phyloP scores from a whole-genome alignment of 2,329 filamentous ascomycete species.

The Colletotrichum siamense region DNA sequence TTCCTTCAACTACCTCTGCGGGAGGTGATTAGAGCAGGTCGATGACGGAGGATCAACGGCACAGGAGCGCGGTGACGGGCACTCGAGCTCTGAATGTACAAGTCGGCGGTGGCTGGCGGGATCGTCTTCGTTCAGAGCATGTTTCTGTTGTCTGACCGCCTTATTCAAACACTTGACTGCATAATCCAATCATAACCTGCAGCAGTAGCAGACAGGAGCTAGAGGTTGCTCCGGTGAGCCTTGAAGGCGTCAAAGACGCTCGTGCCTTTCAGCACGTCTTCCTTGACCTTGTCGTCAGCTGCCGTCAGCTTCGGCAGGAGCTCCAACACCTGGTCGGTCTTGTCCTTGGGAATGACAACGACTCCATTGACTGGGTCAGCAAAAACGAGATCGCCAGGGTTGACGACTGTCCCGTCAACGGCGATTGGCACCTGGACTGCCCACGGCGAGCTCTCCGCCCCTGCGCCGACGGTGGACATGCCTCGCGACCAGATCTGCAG shows the following conservation, averaged over 20 bases:
- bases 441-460: slow-evolving; percentile 61
- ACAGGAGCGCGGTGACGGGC: background rate
- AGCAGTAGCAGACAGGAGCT: background rate
- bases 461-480: slow-evolving; percentile 63
- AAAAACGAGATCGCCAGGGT: slow-evolving; percentile 71
- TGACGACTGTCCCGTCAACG: slow-evolving; percentile 47
- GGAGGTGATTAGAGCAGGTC: background rate
- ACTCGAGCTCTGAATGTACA: background rate
- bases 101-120: background rate
- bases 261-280: slow-evolving; percentile 67
- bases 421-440: slow-evolving; percentile 52
- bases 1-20: background rate
- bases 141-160: slow-evolving; percentile 23
- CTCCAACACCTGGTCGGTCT: slow-evolving; percentile 64
- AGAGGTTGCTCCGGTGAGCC: slow-evolving; percentile 52
- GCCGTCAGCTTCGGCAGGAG: slow-evolving; percentile 56
- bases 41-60: background rate
- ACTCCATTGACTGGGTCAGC: slow-evolving; percentile 74
- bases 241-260: slow-evolving; percentile 72
- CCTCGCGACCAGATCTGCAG: slow-evolving; percentile 60
- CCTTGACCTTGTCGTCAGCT: slow-evolving; percentile 67
- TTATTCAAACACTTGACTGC: background rate
- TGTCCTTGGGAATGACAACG: slow-evolving; percentile 68
- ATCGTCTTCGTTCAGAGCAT: slow-evolving; percentile 20
- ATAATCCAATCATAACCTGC: background rate